A percentile compares a stretch with the other conserved stretches of the same genome.
phyloP scores from a whole-genome alignment of 2,329 filamentous ascomycete species.

The Zymoseptoria ardabiliae region DNA sequence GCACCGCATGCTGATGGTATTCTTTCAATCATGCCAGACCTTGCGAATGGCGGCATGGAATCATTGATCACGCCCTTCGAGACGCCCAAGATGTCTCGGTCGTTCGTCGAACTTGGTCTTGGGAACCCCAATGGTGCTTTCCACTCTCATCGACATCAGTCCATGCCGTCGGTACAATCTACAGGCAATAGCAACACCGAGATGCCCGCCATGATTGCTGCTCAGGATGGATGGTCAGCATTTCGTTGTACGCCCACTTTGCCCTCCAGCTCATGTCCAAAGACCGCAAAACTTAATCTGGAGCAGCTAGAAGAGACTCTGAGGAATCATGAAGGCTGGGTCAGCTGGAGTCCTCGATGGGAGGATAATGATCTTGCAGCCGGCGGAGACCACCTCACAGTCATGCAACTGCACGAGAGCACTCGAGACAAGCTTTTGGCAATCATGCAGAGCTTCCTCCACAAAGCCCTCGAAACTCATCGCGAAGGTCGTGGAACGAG shows the following conservation, averaged over 20 bases:
- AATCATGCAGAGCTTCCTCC: constrained; percentile 62
- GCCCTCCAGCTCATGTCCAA: constrained; percentile 43
- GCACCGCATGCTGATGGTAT: constrained; percentile 33
- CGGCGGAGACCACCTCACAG: constrained; percentile 40
- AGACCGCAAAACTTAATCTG: constrained; percentile 44
- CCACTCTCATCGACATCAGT: constrained; percentile 35
- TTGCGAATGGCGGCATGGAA: constrained; percentile 30
- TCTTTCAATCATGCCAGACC: constrained; percentile 40
- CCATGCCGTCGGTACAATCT: constrained; percentile 20
- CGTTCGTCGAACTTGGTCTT: constrained; percentile 42
- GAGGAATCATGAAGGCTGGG: constrained; percentile 46
- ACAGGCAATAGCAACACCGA: constrained; percentile 27
- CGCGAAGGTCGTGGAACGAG: constrained; percentile 33
- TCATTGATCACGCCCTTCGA: constrained; percentile 41
- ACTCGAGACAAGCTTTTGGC: constrained; percentile 64
- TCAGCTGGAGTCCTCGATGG: constrained; percentile 44
- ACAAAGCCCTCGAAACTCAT: constrained; percentile 64
- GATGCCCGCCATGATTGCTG: constrained; percentile 42
- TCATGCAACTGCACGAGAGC: constrained; percentile 44
- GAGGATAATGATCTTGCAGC: constrained; percentile 40
- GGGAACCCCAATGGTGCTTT: constrained; percentile 37
- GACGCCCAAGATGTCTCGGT: constrained; percentile 41
- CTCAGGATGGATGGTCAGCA: constrained; percentile 46
- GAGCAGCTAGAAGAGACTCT: constrained; percentile 46
- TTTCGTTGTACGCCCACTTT: constrained; percentile 46